A percentile compares a stretch with the other conserved stretches of the same genome.
These are phyloP conservation scores for Boletus reticuloceps DNA, from an alignment of 768 basidiomycete genomes.

Conservation along the genomic window DNA sequence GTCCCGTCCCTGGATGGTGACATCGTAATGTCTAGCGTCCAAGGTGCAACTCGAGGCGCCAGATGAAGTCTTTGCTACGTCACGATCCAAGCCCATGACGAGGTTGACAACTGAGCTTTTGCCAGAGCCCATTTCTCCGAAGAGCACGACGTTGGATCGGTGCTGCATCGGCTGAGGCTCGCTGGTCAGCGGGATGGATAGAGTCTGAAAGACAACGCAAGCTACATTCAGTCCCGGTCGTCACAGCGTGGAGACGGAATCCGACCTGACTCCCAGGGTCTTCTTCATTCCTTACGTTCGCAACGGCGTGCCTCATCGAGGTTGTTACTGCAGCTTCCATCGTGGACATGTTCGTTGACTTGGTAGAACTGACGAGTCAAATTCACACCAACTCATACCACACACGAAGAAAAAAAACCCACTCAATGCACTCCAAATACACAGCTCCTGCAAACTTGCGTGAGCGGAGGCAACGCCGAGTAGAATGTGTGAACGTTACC, in stretches of 20 bases:
- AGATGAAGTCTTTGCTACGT: constrained; percentile 29
- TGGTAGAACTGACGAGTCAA: too few relatives aligned
- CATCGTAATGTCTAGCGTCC: constrained; percentile 25
- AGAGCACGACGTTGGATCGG: constrained; percentile 26
- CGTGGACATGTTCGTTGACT: too few relatives aligned
- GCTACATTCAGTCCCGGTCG: constrained; percentile 5
- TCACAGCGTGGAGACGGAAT: not conserved
- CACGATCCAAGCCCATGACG: constrained; percentile 25
- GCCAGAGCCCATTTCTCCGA: constrained; percentile 31
- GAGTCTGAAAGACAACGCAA: not conserved
- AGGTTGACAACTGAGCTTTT: constrained; percentile 47
- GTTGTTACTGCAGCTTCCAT: too few relatives aligned
- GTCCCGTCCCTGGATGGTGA: constrained; percentile 12
- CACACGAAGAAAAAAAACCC: too few relatives aligned
- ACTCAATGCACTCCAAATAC: too few relatives aligned
- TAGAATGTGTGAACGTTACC: too few relatives aligned
- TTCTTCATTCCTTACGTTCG: not conserved
- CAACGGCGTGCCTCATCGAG: constrained; percentile 4
- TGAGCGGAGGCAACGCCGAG: too few relatives aligned
- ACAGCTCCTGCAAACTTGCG: too few relatives aligned
- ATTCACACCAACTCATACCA: too few relatives aligned
- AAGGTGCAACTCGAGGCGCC: constrained; percentile 35
- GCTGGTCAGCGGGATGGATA: constrained; percentile 3
- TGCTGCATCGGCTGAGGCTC: constrained; percentile 9
- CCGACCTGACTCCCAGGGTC: constrained; percentile 11